Conservation (phyloP, 148 eudicot genomes). For the Cornus florida region DNA sequence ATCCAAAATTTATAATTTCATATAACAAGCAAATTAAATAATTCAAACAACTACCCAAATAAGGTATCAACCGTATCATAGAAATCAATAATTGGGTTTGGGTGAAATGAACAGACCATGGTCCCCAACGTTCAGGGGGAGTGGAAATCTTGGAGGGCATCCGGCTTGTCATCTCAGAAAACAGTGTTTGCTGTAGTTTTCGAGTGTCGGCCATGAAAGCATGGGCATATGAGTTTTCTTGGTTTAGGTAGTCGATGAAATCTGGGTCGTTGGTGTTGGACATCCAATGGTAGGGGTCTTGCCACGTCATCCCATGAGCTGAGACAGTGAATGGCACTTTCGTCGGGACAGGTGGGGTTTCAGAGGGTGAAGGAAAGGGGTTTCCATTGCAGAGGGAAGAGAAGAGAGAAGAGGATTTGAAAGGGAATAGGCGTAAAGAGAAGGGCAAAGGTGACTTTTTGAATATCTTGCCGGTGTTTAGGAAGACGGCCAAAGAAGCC, state of each 20-base stretch:
- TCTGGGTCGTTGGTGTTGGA: conserved; percentile 72
- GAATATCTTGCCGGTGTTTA: conserved; percentile 14
- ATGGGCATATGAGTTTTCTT: conserved; percentile 69
- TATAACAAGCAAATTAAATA: neutral
- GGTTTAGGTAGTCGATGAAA: conserved; percentile 49
- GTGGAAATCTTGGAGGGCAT: conserved; percentile 58
- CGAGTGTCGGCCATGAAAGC: conserved; percentile 70
- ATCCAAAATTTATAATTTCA: neutral
- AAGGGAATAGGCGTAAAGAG: conserved; percentile 21
- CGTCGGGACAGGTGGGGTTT: conserved; percentile 58
- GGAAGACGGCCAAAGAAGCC: conserved; percentile 28
- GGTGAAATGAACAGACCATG: conserved; percentile 51
- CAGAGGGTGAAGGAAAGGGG: conserved; percentile 16
- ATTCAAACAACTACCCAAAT: neutral
- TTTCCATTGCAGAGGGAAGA: conserved; percentile 35
- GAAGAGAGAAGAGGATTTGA: conserved; percentile 27
- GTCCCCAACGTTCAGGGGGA: conserved; percentile 81
- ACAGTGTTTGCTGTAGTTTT: conserved; percentile 39
- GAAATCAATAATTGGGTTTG: neutral
- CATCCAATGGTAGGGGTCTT: conserved; percentile 97
- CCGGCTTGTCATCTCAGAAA: conserved; percentile 60
- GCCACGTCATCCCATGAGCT: conserved; percentile 62
- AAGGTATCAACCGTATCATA: too few relatives aligned
- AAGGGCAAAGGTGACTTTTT: conserved; percentile 23
- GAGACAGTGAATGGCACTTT: conserved; percentile 60